These are phyloP conservation scores for Acacia melanoxylon DNA, from an alignment of 306 rosid genomes.

Conservation along the genomic window DNA sequence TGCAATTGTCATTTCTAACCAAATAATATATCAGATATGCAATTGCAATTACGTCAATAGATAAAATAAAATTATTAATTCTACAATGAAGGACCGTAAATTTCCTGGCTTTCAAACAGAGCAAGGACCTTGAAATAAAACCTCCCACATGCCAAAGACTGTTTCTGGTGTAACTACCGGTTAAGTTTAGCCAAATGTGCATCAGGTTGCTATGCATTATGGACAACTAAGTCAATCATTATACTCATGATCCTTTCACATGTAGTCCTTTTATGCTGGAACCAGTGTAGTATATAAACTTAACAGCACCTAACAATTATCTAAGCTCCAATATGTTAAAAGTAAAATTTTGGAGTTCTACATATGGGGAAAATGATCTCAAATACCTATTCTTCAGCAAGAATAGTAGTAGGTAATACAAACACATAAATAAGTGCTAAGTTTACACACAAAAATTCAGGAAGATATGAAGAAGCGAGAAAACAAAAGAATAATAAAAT, in stretches of 20 bases:
- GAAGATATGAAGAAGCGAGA: background rate
- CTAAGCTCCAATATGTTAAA: background rate
- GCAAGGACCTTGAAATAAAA: background rate
- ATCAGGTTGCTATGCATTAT: background rate
- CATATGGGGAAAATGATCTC: background rate
- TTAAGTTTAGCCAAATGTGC: background rate
- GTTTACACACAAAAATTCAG: background rate
- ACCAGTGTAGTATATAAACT: background rate
- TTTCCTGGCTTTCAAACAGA: background rate
- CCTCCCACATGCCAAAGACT: background rate
- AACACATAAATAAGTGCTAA: background rate
- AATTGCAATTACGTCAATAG: background rate
- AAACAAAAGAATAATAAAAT: background rate
- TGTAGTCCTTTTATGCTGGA: background rate
- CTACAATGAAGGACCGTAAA: background rate
- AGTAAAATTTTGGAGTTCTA: background rate
- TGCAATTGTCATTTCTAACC: background rate
- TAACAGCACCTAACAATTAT: background rate
- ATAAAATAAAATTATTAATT: background rate
- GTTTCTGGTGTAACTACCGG: constrained; percentile 13
- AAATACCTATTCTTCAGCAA: background rate
- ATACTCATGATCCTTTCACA: background rate
- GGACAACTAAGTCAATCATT: background rate
- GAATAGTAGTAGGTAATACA: background rate
- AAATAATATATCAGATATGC: background rate